A percentile compares a stretch with the other conserved stretches of the same genome.
phyloP scores from a whole-genome alignment of 345 rosid genomes.

The Eucalyptus polybractea region DNA sequence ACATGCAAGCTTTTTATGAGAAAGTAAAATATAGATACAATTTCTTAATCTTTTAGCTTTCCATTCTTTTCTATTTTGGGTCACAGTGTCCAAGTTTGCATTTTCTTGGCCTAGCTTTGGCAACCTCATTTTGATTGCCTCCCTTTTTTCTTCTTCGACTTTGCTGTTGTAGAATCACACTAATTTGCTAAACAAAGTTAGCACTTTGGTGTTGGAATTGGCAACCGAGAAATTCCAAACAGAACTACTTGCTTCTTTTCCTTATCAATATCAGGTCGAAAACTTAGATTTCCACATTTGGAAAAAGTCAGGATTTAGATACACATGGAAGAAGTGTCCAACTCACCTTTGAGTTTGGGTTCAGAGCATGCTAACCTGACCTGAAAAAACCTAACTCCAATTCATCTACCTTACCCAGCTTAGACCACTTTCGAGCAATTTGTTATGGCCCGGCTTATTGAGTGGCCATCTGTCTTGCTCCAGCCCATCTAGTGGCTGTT shows the following conservation, averaged over 20 bases:
- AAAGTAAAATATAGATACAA: too few relatives aligned
- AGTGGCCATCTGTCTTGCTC: not conserved
- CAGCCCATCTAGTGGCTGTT: not conserved
- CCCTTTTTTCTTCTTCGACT: not conserved
- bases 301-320: not conserved
- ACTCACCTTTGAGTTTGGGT: not conserved
- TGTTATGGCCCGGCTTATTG: not conserved
- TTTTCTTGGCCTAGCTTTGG: not conserved
- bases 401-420: too few relatives aligned
- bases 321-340: not conserved
- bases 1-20: too few relatives aligned
- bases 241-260: too few relatives aligned
- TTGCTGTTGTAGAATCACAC: not conserved
- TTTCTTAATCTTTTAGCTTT: too few relatives aligned
- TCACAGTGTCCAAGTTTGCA: too few relatives aligned
- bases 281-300: not conserved
- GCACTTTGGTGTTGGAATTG: not conserved
- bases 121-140: too few relatives aligned
- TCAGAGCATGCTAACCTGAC: not conserved
- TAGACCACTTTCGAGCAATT: not conserved
- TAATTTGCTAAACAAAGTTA: not conserved
- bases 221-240: not conserved
- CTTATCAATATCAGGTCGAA: fast-evolving
- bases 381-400: not conserved
- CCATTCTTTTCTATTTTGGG: not conserved